Evolutionary conservation across 768 basidiomycete genomes (phyloP).

Genomic region (Pleurotus giganteus): DNA sequence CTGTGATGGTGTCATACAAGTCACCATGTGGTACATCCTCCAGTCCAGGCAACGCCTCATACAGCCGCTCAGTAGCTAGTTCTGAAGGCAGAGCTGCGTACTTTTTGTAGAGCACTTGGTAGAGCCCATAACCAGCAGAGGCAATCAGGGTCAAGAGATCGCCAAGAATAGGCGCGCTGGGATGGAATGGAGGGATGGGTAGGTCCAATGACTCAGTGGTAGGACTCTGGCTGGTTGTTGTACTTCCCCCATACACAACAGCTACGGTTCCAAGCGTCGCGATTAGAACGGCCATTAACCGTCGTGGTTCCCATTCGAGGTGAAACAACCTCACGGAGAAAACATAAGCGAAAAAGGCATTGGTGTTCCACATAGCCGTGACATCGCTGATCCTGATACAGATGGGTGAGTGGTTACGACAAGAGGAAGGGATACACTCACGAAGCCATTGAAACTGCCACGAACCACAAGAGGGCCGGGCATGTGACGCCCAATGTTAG

Average conservation of each 20-base stretch:
- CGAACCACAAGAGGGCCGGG: conserved; percentile 76
- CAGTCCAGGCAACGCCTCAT: conserved; percentile 42
- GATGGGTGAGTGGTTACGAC: conserved; percentile 11
- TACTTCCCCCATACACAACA: conserved; percentile 79
- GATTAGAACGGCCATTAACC: conserved; percentile 68
- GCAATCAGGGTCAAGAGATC: conserved; percentile 71
- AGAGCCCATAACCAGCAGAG: conserved; percentile 70
- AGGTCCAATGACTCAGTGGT: conserved; percentile 6
- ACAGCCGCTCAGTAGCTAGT: conserved; percentile 36
- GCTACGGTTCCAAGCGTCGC: conserved; percentile 80
- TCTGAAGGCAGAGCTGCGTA: conserved; percentile 69
- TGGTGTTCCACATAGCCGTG: conserved; percentile 72
- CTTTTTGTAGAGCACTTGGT: conserved; percentile 85
- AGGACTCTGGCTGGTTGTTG: conserved; percentile 15
- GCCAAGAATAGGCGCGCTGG: conserved; percentile 63
- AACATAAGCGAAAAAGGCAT: conserved; percentile 89
- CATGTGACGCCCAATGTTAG: conserved; percentile 59
- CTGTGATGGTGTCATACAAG: conserved; percentile 15
- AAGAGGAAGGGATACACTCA: conserved; percentile 37
- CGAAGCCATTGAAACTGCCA: conserved; percentile 67
- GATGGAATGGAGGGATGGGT: conserved; percentile 20
- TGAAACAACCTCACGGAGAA: conserved; percentile 74
- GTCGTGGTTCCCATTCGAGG: conserved; percentile 60
- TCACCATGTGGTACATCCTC: conserved; percentile 25
- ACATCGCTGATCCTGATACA: conserved; percentile 71